phyloP scores from a whole-genome alignment of 352 stramenopile genomes.

The Pythium aphanidermatum region DNA sequence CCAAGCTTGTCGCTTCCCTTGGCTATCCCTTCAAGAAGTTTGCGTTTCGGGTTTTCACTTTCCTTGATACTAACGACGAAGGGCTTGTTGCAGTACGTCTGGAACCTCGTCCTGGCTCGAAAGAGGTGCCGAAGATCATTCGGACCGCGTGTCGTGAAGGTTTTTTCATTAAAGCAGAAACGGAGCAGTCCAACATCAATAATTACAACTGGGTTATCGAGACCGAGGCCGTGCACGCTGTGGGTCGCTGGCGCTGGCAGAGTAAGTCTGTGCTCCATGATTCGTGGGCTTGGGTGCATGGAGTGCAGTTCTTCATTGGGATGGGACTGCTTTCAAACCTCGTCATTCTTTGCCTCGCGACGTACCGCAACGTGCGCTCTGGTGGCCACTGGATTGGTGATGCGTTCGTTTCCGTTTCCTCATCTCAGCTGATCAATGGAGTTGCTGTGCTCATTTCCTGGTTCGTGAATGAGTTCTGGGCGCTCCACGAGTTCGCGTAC shows the following conservation, averaged over 20 bases:
- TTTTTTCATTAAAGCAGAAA: slow-evolving; percentile 14
- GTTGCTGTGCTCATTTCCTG: slow-evolving; percentile 8
- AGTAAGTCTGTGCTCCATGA: slow-evolving; percentile 8
- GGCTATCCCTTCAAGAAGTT: slow-evolving; percentile 10
- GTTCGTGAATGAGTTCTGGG: slow-evolving; percentile 20
- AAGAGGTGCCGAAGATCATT: slow-evolving; percentile 2
- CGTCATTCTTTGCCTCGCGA: slow-evolving; percentile 9
- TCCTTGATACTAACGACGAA: neutral
- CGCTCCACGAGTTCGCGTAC: slow-evolving; percentile 7
- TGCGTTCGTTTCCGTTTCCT: slow-evolving; percentile 14
- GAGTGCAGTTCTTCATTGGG: slow-evolving; percentile 17
- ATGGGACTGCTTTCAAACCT: slow-evolving; percentile 9
- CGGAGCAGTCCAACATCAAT: slow-evolving; percentile 20
- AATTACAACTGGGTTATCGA: slow-evolving; percentile 8
- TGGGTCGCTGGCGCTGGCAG: slow-evolving; percentile 1
- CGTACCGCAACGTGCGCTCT: slow-evolving; percentile 5
- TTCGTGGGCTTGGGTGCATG: slow-evolving; percentile 19
- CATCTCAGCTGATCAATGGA: slow-evolving; percentile 1
- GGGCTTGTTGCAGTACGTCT: neutral
- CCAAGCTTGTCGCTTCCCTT: slow-evolving; percentile 3
- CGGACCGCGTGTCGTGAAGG: slow-evolving; percentile 8
- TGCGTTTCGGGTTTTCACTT: slow-evolving; percentile 4
- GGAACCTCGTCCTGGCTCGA: neutral
- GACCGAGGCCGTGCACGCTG: neutral
- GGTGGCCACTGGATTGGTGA: slow-evolving; percentile 17